Evolutionary conservation across 2,329 filamentous ascomycete species (phyloP).

Genomic region (Tolypocladium amazonense): DNA sequence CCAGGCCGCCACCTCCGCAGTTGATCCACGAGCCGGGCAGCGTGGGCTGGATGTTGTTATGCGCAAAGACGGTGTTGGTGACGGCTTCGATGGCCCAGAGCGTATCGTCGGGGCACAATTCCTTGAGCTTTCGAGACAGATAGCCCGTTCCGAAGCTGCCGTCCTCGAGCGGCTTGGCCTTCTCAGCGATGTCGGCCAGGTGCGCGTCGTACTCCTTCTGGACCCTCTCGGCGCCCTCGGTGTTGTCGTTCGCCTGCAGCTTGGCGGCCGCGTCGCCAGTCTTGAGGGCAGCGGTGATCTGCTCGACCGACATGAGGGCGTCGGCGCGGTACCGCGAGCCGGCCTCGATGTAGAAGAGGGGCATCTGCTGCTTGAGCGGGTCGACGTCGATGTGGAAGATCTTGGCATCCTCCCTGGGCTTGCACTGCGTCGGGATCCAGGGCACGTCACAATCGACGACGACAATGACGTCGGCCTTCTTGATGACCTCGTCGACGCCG

Average conservation of each 20-base stretch:
- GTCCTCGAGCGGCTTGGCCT: constrained; percentile 46
- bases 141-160: constrained; percentile 36
- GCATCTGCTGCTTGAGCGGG: constrained; percentile 61
- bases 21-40: constrained; percentile 68
- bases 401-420: constrained; percentile 38
- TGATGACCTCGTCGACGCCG: constrained; percentile 63
- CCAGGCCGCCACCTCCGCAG: constrained; percentile 69
- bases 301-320: constrained; percentile 51
- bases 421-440: constrained; percentile 74
- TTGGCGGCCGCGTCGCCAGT: constrained; percentile 30
- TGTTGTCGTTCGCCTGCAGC: constrained; percentile 14
- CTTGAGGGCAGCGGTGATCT: constrained; percentile 54
- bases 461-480: constrained; percentile 71
- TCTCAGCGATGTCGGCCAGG: constrained; percentile 46
- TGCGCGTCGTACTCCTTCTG: constrained; percentile 46
- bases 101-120: constrained; percentile 35
- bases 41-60: constrained; percentile 59
- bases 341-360: constrained; percentile 60
- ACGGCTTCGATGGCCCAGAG: constrained; percentile 74
- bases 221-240: constrained; percentile 30
- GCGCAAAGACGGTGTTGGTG: constrained; percentile 56
- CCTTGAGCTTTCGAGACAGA: constrained; percentile 19
- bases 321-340: constrained; percentile 58
- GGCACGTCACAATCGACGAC: constrained; percentile 86
- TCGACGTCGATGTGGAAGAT: constrained; percentile 58